These are phyloP conservation scores for Globisporangium carolinianum DNA, from an alignment of 352 stramenopile genomes.

Conservation along the genomic window DNA sequence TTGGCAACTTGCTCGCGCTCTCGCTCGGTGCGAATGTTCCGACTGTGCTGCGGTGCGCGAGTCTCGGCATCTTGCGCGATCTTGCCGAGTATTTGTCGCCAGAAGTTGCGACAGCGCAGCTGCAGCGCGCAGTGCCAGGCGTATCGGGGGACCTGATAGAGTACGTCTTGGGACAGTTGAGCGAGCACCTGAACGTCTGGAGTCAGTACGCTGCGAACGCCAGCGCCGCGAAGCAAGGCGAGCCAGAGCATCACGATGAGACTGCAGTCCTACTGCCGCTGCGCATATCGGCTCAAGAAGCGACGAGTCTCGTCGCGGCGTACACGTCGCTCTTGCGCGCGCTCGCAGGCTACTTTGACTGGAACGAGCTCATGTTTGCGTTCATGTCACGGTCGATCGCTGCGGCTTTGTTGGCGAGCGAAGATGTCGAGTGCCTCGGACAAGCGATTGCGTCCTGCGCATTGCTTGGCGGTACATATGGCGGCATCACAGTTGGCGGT, in stretches of 20 bases:
- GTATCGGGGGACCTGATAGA: conserved; percentile 20
- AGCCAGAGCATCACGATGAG: not conserved
- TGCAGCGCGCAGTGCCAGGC: conserved; percentile 21
- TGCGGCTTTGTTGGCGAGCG: not conserved
- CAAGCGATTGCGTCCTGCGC: conserved; percentile 31
- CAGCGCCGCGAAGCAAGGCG: not conserved
- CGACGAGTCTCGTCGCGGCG: conserved; percentile 26
- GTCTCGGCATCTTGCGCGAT: conserved; percentile 37
- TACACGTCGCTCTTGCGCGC: conserved; percentile 50
- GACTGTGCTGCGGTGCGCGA: conserved; percentile 41
- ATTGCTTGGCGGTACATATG: conserved; percentile 50
- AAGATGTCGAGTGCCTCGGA: conserved; percentile 9
- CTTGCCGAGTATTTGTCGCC: conserved; percentile 26
- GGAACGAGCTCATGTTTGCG: conserved; percentile 21
- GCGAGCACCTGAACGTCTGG: conserved; percentile 39
- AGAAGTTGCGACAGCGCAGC: conserved; percentile 28
- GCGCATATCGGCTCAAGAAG: conserved; percentile 34
- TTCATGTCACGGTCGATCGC: conserved; percentile 19
- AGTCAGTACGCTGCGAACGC: conserved; percentile 9
- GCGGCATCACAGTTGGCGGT: conserved; percentile 38
- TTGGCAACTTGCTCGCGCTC: conserved; percentile 53
- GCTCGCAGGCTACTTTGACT: conserved; percentile 19
- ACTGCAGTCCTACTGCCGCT: conserved; percentile 19
- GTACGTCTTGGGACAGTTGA: conserved; percentile 31
- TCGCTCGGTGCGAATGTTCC: conserved; percentile 40